Evolutionary conservation across 768 basidiomycete species (phyloP).

Genomic region (Boletus pseudopeckii): DNA sequence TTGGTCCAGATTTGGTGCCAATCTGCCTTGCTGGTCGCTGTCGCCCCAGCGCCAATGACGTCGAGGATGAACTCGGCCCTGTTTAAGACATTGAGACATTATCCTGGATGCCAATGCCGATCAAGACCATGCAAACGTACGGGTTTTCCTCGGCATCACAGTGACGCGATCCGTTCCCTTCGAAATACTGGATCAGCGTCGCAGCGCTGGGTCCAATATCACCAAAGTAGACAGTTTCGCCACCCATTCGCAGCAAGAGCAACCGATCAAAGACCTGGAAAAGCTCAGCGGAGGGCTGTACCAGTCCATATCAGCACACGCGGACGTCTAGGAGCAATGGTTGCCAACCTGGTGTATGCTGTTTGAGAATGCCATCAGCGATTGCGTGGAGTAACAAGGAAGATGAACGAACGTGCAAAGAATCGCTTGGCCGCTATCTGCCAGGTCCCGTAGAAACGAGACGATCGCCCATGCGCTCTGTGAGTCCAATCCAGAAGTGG

Average conservation of each 20-base stretch:
- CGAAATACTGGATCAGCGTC: conserved; percentile 74
- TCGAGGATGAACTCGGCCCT: conserved; percentile 67
- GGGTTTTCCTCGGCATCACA: conserved; percentile 73
- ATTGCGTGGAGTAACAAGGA: neutral
- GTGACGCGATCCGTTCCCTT: conserved; percentile 58
- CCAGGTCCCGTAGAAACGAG: conserved; percentile 68
- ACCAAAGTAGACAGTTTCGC: conserved; percentile 65
- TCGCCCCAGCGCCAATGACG: conserved; percentile 72
- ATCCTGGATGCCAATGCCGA: conserved; percentile 38
- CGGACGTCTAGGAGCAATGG: too few species aligned
- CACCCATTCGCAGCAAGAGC: conserved; percentile 73
- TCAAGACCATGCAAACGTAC: conserved; percentile 17
- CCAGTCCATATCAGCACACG: conserved; percentile 12
- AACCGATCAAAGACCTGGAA: conserved; percentile 81
- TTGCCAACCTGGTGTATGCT: conserved; percentile 41
- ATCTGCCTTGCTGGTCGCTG: conserved; percentile 48
- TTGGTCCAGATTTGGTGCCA: conserved; percentile 64
- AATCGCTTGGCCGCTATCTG: conserved; percentile 81
- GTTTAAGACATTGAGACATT: conserved; percentile 30
- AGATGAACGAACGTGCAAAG: conserved; percentile 70
- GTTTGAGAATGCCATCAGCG: neutral
- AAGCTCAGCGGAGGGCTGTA: conserved; percentile 72
- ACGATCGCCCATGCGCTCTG: conserved; percentile 86
- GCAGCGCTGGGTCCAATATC: conserved; percentile 62
- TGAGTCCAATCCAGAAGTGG: conserved; percentile 84